Evolutionary conservation across 768 basidiomycete genomes (phyloP).

Genomic region (Lentinula aciculospora): DNA sequence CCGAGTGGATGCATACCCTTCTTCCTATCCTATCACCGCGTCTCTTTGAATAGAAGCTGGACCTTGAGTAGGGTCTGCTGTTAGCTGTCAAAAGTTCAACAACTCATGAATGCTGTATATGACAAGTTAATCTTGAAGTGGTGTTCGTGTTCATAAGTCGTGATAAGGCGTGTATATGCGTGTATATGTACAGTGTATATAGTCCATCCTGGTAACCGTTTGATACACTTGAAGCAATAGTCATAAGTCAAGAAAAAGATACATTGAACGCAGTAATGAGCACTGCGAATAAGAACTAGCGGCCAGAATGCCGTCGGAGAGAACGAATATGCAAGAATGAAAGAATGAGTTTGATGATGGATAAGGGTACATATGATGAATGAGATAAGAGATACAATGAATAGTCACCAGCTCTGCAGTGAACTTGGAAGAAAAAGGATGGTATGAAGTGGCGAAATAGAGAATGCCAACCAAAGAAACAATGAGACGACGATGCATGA

Average conservation of each 20-base stretch:
- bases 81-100: not conserved
- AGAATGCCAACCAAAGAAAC: not conserved
- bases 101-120: not conserved
- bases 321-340: not conserved
- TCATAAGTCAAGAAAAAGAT: not conserved
- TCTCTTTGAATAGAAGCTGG: not conserved
- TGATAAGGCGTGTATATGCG: not conserved
- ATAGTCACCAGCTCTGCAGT: not conserved
- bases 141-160: not conserved
- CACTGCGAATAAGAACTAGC: not conserved
- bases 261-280: not conserved
- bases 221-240: not conserved
- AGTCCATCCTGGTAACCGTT: not conserved
- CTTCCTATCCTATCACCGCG: not conserved
- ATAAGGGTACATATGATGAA: not conserved
- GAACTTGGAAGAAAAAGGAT: not conserved
- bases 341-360: not conserved
- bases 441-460: not conserved
- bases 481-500: not conserved
- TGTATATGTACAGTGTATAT: not conserved
- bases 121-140: not conserved
- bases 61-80: not conserved
- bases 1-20: not conserved
- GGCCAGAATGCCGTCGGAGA: not conserved
- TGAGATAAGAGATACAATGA: not conserved